A percentile compares a stretch with the other conserved stretches of the same genome.
phyloP scores from a whole-genome alignment of 306 rosid species.

The Lathyrus oleraceus region DNA sequence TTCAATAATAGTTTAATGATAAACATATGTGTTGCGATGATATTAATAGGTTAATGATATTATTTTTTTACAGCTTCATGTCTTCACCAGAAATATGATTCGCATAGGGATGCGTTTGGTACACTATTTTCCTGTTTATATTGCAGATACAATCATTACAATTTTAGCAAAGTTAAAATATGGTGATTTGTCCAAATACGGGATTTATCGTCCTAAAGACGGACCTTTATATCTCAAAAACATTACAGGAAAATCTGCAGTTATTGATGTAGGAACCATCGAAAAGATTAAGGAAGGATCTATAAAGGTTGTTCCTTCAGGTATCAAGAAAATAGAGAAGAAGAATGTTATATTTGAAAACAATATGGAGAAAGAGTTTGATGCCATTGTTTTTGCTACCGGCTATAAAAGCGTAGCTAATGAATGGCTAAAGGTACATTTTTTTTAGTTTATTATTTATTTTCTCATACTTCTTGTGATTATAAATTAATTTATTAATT shows the following conservation, averaged over 20 bases:
- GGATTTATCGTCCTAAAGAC: constrained; percentile 39
- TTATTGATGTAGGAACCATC: constrained; percentile 58
- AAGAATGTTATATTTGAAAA: constrained; percentile 43
- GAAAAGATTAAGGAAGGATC: constrained; percentile 40
- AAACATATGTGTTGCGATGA: neutral
- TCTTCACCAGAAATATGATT: constrained; percentile 43
- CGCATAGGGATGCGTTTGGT: constrained; percentile 41
- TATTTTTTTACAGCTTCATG: constrained; percentile 43
- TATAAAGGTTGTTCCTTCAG: constrained; percentile 52
- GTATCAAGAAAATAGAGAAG: constrained; percentile 42
- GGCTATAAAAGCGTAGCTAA: constrained; percentile 57
- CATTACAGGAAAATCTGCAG: constrained; percentile 39
- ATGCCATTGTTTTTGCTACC: constrained; percentile 63
- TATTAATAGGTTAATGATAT: too few species aligned
- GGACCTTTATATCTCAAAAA: constrained; percentile 55
- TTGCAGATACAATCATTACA: constrained; percentile 35
- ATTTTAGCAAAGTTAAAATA: neutral
- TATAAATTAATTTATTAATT: neutral
- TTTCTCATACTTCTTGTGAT: neutral
- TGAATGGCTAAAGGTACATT: constrained; percentile 26
- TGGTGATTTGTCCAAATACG: constrained; percentile 47
- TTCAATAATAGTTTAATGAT: neutral
- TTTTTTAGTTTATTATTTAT: neutral
- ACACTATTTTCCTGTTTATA: constrained; percentile 24
- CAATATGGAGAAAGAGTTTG: constrained; percentile 39